A percentile compares a stretch with the other conserved stretches of the same genome.
Conservation (phyloP, 495 filamentous ascomycete species). For the Bathelium albidoporum region DNA sequence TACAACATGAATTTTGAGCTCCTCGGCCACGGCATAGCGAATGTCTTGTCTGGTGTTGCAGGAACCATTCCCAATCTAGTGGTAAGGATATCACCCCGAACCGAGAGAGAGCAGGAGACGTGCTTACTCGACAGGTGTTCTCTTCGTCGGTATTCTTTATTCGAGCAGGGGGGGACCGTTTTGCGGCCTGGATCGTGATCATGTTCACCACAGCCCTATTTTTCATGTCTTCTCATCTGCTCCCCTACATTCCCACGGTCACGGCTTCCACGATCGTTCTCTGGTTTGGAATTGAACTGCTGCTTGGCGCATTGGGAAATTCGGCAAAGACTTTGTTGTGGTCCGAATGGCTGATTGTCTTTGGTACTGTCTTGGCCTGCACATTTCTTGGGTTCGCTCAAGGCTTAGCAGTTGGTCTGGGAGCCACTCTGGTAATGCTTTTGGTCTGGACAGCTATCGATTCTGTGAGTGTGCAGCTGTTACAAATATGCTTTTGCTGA, state of each 20-base stretch:
- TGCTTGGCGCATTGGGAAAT: constrained; percentile 5
- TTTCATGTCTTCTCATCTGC: constrained; percentile 5
- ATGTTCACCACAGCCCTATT: constrained; percentile 4
- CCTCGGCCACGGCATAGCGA: constrained; percentile 8
- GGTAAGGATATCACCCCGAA: background rate
- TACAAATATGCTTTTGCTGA: background rate
- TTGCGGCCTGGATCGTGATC: constrained; percentile 7
- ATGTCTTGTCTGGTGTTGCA: constrained; percentile 2
- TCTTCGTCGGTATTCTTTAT: constrained; percentile 10
- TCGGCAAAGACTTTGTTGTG: background rate
- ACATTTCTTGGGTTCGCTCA: constrained; percentile 11
- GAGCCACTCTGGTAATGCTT: background rate
- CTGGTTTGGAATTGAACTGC: constrained; percentile 9
- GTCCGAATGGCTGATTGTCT: constrained; percentile 2
- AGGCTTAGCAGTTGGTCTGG: constrained; percentile 7
- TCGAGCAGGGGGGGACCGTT: constrained; percentile 4
- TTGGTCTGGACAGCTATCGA: constrained; percentile 1
- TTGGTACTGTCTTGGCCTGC: constrained; percentile 7
- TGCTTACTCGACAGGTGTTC: background rate
- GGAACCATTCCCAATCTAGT: constrained; percentile 10
- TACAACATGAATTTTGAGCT: constrained; percentile 12
- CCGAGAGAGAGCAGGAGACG: background rate
- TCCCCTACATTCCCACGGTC: constrained; percentile 9
- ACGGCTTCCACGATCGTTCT: constrained; percentile 7
- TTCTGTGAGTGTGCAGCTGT: background rate